Evolutionary conservation across 192 early-diverging fungal species (phyloP).

Genomic region (Diversispora epigaea): DNA sequence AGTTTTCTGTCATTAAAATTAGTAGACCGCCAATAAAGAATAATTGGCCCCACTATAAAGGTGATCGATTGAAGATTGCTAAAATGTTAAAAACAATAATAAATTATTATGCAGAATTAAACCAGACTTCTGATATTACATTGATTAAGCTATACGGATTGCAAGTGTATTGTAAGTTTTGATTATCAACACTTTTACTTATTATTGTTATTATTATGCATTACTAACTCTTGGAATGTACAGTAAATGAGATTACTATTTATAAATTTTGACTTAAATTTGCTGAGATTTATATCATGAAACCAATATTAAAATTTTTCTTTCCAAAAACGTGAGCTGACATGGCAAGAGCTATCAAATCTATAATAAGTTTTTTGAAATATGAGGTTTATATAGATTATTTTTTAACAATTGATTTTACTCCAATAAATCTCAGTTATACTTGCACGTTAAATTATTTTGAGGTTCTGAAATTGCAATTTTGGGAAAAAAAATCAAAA

Average conservation of each 20-base stretch:
- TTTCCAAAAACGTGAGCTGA: constrained; percentile 16
- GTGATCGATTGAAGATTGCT: constrained; percentile 14
- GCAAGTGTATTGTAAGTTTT: constrained; percentile 29
- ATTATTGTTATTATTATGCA: constrained; percentile 5
- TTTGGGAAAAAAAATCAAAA: no score
- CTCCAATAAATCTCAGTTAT: no score
- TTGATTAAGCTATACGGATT: constrained; percentile 5
- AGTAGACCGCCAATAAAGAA: not conserved
- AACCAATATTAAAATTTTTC: constrained; percentile 9
- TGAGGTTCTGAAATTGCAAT: no score
- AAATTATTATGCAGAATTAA: not conserved
- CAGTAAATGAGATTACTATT: constrained; percentile 5
- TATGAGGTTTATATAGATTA: constrained; percentile 1
- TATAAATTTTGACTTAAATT: constrained; percentile 22
- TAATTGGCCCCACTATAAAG: not conserved
- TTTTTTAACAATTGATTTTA: no score
- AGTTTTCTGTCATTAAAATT: not conserved
- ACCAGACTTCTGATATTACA: not conserved
- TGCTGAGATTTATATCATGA: not conserved
- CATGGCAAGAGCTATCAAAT: not conserved
- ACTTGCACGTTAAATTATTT: no score
- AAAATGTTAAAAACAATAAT: constrained; percentile 21
- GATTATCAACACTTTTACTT: not conserved
- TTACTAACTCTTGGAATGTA: constrained; percentile 17
- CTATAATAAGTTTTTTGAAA: constrained; percentile 14